Evolutionary conservation across 352 stramenopile genomes (phyloP), one percentile per base, ranked within the genome.

Genomic region (Thalassiosira livingstoniorum): DNA sequence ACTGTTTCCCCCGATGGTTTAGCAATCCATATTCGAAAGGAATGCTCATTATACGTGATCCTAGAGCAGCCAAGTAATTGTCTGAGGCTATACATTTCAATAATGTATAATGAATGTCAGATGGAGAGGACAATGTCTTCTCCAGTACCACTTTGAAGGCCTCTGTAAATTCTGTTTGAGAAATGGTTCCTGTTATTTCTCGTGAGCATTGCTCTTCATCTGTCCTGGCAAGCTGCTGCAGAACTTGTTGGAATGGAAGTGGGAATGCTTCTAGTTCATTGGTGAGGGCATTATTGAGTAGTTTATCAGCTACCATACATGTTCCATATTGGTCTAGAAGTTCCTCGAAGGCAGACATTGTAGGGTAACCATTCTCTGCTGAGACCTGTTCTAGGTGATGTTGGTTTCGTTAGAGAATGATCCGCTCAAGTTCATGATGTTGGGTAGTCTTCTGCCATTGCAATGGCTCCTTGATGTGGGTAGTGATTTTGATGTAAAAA

Each of bases 141-240:
- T 45, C 11, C 13, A 27, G 15, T 2, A 18, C 37, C 2, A 43
- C 39, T 15, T 47, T 47, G 39, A 47, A 47, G 7, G 39, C 39
- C 39, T 7, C 7, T 47, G 7, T 47, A 47, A 47, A 47, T 47
- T 47, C 39, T 7, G 39, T 15, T 47, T 7, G 7, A 18, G 39
- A 18, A 18, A 37, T 65, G 4, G 29, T 31, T 31, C 35, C 25
- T 31, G 35, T 32, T 31, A 51, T 25, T 35, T 63, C 25, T 15
- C 21, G 7, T 29, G 11, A 45, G 18, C 2, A 45, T 4, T 29
- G 5, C 11, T 47, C 4, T n/a, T 65, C 10, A 18, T 5, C 15
- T 5, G 69, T 78, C 51, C 71, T 32, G 18, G 55, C n/a, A n/a
- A 78, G 2, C 23, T 29, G 25, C 2, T 58, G 31, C 3, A 78